These are phyloP conservation scores for Colletotrichum tropicale DNA, from an alignment of 2,329 filamentous ascomycete species.

Conservation along the genomic window DNA sequence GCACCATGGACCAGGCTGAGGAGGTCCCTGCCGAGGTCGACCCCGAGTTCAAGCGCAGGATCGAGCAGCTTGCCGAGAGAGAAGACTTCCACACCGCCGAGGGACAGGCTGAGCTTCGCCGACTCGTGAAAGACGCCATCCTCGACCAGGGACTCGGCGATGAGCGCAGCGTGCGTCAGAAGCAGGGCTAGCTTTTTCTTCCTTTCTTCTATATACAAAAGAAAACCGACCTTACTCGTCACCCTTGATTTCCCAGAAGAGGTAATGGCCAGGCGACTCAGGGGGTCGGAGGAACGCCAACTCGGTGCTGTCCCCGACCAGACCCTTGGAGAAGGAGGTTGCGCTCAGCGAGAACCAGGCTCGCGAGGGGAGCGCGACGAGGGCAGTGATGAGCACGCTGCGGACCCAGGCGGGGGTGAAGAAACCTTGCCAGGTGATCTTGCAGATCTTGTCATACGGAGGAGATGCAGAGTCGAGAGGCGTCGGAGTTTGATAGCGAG, in stretches of 20 bases:
- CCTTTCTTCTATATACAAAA: background rate
- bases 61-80: conserved; percentile 85
- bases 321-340: conserved; percentile 53
- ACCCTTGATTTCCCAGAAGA: conserved; percentile 64
- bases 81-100: conserved; percentile 83
- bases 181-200: conserved; percentile 54
- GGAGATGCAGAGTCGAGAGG: conserved; percentile 23
- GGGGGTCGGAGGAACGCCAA: conserved; percentile 59
- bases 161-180: conserved; percentile 68
- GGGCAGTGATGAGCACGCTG: conserved; percentile 48
- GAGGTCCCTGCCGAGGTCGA: conserved; percentile 71
- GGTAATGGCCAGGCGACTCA: conserved; percentile 53
- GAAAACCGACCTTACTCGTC: conserved; percentile 31
- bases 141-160: conserved; percentile 67
- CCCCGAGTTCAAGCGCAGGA: conserved; percentile 81
- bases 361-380: conserved; percentile 45
- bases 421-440: conserved; percentile 65
- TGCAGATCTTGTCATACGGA: conserved; percentile 44
- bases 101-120: conserved; percentile 79
- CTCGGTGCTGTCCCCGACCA: conserved; percentile 51
- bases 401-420: conserved; percentile 58
- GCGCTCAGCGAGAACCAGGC: conserved; percentile 62
- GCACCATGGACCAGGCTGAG: conserved; percentile 69
- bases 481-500: conserved; percentile 66
- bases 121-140: conserved; percentile 82